Evolutionary conservation across 2,329 filamentous ascomycete species (phyloP), one percentile per base, ranked within the genome.

Genomic region (Monosporascus sp.): DNA sequence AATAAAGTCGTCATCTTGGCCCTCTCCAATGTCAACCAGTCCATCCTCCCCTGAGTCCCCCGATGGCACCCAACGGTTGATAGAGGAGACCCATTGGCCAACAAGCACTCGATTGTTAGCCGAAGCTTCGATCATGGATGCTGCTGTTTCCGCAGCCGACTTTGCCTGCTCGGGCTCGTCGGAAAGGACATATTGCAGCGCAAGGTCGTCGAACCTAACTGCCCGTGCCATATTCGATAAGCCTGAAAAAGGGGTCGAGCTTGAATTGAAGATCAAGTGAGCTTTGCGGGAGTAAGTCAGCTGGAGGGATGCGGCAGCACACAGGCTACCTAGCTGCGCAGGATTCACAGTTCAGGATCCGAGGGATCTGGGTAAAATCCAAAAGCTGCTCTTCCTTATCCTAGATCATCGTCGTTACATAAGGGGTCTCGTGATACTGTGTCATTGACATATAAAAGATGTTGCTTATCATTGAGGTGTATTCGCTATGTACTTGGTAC

Each of bases 51-150:
- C 70, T 17, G 56, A 57, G 20, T 74, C 9, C 5, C n/a, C 24
- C 22, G 22, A 28, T n/a, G 43, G 75, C 71, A 82, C 79, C 79
- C 79, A 82, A 51, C 72, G 74, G 59, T 78, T 74, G 52, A 82
- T 77, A 37, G 79, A 78, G 46, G 79, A 75, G 28, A 80, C 79
- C 79, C 79, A 82, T 62, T 78, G 75, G 17, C 76, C 77, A 44
- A 82, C 71, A 3, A 75, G 71, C 48, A 76, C 71, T 48, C 75
- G 72, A 58, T 67, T 73, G 41, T 74, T 67, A 0, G 73, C 58
- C 7, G 75, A 70, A 51, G 64, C 67, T 63, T 79, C 69, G 22
- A 81, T 78, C 11, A 18, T 28, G 8, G 43, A 46, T 46, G 78
- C 78, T n/a, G 78, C 74, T 49, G 74, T 72, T 50, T 74, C 68